These are phyloP conservation scores for Leccinum colubrinum DNA, from an alignment of 1,284 basidiomycete genomes.

Conservation along the genomic window DNA sequence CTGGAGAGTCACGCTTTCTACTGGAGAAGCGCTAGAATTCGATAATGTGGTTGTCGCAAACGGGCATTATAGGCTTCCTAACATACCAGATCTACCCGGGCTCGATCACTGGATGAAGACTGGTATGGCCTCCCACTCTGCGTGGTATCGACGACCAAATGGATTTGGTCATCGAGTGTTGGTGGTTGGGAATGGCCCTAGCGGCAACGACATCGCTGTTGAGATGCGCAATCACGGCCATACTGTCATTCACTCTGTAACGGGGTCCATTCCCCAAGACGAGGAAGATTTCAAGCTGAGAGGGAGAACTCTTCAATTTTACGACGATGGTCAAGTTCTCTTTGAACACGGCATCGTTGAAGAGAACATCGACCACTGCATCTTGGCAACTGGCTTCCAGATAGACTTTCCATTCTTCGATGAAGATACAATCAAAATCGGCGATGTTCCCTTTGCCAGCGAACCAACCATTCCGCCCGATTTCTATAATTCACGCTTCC, in stretches of 20 bases:
- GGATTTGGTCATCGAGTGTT: conserved; percentile 50
- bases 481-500: conserved; percentile 60
- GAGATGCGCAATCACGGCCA: conserved; percentile 48
- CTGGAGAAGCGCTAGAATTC: conserved; percentile 40
- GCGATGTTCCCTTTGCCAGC: conserved; percentile 33
- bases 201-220: conserved; percentile 60
- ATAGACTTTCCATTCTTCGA: conserved; percentile 61
- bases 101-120: conserved; percentile 52
- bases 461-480: conserved; percentile 48
- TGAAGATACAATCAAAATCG: conserved; percentile 29
- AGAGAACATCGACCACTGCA: conserved; percentile 53
- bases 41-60: conserved; percentile 70
- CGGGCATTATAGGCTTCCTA: conserved; percentile 67
- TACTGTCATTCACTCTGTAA: conserved; percentile 58
- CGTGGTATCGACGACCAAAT: conserved; percentile 62
- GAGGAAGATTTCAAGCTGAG: conserved; percentile 43
- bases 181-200: conserved; percentile 70
- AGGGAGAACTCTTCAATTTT: conserved; percentile 44
- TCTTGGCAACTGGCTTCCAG: conserved; percentile 75
- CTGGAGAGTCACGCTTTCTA: conserved; percentile 50
- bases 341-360: conserved; percentile 62
- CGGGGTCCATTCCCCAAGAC: conserved; percentile 31
- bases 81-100: conserved; percentile 58
- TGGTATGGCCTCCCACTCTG: conserved; percentile 56
- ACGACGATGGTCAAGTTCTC: conserved; percentile 43